Conservation (phyloP, 2,329 filamentous ascomycete genomes). For the Fusarium begoniae region DNA sequence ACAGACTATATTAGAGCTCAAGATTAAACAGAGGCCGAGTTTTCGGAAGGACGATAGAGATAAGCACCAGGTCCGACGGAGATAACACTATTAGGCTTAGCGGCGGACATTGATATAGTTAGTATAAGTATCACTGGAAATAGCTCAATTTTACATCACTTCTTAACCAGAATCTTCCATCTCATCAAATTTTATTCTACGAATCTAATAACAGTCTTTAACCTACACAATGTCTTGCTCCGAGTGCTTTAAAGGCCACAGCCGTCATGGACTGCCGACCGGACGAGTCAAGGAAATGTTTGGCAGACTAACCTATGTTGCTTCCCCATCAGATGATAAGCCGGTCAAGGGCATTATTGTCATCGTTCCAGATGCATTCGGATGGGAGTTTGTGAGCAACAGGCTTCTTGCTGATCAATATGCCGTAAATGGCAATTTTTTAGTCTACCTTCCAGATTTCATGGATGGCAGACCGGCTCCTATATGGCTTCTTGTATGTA, state of each 20-base stretch:
- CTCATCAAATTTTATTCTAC: accelerated
- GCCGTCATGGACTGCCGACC: accelerated
- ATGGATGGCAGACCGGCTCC: accelerated
- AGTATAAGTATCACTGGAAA: background rate
- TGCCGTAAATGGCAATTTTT: background rate
- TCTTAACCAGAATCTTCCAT: accelerated
- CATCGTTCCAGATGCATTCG: background rate
- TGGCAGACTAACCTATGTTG: background rate
- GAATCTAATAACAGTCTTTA: accelerated
- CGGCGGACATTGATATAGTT: too few relatives aligned
- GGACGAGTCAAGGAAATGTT: background rate
- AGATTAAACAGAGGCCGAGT: too few relatives aligned
- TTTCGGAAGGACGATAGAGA: too few relatives aligned
- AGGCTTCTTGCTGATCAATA: background rate
- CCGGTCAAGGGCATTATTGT: accelerated
- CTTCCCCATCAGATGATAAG: background rate
- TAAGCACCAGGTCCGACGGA: too few relatives aligned
- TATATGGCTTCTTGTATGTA: background rate
- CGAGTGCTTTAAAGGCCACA: background rate
- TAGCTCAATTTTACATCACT: accelerated
- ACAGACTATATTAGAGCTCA: too few relatives aligned
- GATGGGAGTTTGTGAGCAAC: background rate
- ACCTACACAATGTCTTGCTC: background rate
- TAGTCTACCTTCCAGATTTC: background rate
- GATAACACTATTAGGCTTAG: too few relatives aligned